Evolutionary conservation across 345 rosid species (phyloP).

Genomic region (Populus ilicifolia): DNA sequence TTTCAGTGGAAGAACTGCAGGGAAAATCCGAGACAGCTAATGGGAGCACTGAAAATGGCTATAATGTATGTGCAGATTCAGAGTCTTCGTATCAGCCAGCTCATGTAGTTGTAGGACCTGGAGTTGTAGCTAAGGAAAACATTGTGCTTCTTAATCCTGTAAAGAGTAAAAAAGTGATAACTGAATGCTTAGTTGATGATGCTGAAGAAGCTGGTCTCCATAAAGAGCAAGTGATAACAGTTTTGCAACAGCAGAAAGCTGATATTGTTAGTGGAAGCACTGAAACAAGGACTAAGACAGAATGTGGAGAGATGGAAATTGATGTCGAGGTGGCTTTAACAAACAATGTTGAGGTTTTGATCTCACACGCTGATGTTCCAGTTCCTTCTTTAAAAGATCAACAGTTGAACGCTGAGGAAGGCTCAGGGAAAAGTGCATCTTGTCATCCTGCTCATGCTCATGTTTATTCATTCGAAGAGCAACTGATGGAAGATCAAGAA

Average conservation of each 20-base stretch:
- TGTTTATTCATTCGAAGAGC: constrained; percentile 25
- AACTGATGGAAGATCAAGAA: constrained; percentile 31
- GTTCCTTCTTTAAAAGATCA: constrained; percentile 1
- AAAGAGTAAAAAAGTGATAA: background rate
- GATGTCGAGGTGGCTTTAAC: background rate
- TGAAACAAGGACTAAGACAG: constrained; percentile 14
- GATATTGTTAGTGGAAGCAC: constrained; percentile 7
- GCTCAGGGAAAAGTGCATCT: constrained; percentile 7
- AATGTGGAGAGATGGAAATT: background rate
- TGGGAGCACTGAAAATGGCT: constrained; percentile 38
- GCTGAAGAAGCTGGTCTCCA: constrained; percentile 9
- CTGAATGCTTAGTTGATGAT: constrained; percentile 12
- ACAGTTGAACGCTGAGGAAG: constrained; percentile 22
- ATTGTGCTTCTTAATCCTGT: constrained; percentile 22
- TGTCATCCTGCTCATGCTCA: constrained; percentile 15
- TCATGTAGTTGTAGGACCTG: constrained; percentile 27
- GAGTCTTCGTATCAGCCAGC: constrained; percentile 24
- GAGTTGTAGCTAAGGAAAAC: constrained; percentile 17
- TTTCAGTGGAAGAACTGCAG: constrained; percentile 41
- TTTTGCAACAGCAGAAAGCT: background rate
- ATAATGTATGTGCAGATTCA: constrained; percentile 41
- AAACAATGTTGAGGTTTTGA: background rate
- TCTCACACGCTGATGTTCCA: background rate
- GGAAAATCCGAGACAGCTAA: constrained; percentile 26
- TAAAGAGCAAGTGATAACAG: constrained; percentile 9